Conservation (phyloP, 805 yeast genomes). For the Starmera caribaea region DNA sequence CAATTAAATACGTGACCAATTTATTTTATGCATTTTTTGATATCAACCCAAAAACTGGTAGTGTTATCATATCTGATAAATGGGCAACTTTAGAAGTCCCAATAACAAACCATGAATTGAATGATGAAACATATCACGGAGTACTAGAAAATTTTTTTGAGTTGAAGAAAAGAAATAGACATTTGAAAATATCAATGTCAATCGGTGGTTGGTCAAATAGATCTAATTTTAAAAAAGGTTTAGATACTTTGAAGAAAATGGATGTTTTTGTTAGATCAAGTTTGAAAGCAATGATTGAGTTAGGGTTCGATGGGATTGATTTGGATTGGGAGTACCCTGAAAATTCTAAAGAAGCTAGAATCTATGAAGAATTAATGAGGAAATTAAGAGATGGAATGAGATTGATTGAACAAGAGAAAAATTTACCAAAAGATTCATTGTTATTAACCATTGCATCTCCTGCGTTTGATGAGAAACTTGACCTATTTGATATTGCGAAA, state of each 20-base stretch:
- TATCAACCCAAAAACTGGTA: constrained; percentile 45
- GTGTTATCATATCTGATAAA: constrained; percentile 43
- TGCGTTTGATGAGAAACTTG: constrained; percentile 40
- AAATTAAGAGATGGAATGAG: constrained; percentile 31
- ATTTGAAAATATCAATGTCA: constrained; percentile 55
- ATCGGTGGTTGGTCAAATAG: constrained; percentile 75
- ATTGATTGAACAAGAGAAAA: constrained; percentile 23
- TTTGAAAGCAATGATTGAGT: constrained; percentile 34
- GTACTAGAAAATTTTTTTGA: constrained; percentile 36
- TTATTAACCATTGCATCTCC: constrained; percentile 73
- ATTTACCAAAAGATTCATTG: constrained; percentile 20
- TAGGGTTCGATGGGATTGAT: constrained; percentile 84
- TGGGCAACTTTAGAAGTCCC: constrained; percentile 53
- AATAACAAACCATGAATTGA: constrained; percentile 11
- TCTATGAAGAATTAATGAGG: constrained; percentile 34
- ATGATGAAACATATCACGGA: constrained; percentile 26
- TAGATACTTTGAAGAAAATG: constrained; percentile 27
- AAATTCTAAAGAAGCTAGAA: constrained; percentile 31
- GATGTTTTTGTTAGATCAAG: constrained; percentile 40
- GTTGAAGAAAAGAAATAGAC: constrained; percentile 30
- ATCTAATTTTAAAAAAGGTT: constrained; percentile 36
- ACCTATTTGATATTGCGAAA: constrained; percentile 33
- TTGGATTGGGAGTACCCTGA: constrained; percentile 91
- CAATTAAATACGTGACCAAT: constrained; percentile 47
- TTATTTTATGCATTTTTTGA: constrained; percentile 71